phyloP scores from a whole-genome alignment of 2,329 filamentous ascomycete genomes.

The Bipolaris gigantea region DNA sequence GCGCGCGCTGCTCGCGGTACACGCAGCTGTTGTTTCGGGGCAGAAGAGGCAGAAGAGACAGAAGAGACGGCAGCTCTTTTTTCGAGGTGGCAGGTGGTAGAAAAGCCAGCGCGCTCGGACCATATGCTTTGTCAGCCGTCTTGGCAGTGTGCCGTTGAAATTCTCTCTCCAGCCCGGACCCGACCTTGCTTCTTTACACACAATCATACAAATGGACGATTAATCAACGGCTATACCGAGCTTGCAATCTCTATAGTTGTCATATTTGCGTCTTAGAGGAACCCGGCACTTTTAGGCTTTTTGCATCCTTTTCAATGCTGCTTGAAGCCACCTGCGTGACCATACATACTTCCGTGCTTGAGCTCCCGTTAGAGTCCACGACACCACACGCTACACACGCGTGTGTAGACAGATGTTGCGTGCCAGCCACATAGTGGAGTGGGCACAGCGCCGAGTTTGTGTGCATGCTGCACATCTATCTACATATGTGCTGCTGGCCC shows the following conservation, averaged over 20 bases:
- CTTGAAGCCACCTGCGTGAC: constrained; percentile 47
- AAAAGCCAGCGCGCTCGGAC: constrained; percentile 21
- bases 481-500: background rate
- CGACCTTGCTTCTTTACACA: constrained; percentile 38
- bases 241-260: constrained; percentile 45
- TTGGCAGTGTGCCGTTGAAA: constrained; percentile 27
- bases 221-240: constrained; percentile 50
- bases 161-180: constrained; percentile 16
- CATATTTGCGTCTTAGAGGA: constrained; percentile 52
- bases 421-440: too few species aligned
- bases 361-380: background rate
- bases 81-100: constrained; percentile 7
- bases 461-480: background rate
- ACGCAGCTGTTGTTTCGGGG: constrained; percentile 12
- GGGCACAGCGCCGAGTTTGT: background rate
- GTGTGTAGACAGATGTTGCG: too few species aligned
- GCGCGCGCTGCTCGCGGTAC: constrained; percentile 5
- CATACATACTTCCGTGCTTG: constrained; percentile 28
- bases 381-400: too few species aligned
- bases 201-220: constrained; percentile 48
- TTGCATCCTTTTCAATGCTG: constrained; percentile 36
- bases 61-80: constrained; percentile 4
- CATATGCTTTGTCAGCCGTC: constrained; percentile 14
- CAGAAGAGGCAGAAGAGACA: constrained; percentile 3
- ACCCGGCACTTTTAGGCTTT: constrained; percentile 44